A percentile compares a stretch with the other conserved stretches of the same genome.
Conservation (phyloP, 345 rosid species). For the Streptanthus diversifolius region DNA sequence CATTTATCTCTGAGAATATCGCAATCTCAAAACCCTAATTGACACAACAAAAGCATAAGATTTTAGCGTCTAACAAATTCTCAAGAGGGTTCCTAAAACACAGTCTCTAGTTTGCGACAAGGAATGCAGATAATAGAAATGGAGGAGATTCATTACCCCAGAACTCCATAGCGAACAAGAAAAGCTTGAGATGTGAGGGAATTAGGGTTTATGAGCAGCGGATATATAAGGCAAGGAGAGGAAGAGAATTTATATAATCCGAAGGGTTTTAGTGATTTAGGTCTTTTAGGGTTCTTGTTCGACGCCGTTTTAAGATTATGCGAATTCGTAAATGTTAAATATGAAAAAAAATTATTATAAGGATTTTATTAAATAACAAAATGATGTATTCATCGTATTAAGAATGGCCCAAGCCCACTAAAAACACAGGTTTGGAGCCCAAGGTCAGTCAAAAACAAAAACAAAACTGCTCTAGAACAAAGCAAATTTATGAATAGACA, state of each 20-base stretch:
- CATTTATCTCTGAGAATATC: not conserved
- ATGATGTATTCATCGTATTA: no score
- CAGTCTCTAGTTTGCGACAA: no score
- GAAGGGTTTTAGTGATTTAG: constrained; percentile 7
- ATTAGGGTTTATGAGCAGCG: constrained; percentile 20
- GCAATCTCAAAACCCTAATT: not conserved
- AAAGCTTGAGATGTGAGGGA: not conserved
- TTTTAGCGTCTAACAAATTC: not conserved
- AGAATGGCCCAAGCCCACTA: no score
- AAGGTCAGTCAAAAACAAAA: no score
- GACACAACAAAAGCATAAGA: not conserved
- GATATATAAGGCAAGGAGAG: not conserved
- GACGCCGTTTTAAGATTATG: not conserved
- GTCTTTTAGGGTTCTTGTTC: constrained; percentile 13
- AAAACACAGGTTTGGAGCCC: no score
- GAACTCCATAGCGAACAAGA: constrained; percentile 24
- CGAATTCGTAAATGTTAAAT: not conserved
- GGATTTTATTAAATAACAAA: no score
- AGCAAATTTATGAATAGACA: no score
- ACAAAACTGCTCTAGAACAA: no score
- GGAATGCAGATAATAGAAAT: no score
- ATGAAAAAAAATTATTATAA: no score
- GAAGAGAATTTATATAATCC: constrained; percentile 6
- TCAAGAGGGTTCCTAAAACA: no score
- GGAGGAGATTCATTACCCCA: constrained; percentile 26